phyloP scores from a whole-genome alignment of 768 basidiomycete species.

The Termitomyces sp. region DNA sequence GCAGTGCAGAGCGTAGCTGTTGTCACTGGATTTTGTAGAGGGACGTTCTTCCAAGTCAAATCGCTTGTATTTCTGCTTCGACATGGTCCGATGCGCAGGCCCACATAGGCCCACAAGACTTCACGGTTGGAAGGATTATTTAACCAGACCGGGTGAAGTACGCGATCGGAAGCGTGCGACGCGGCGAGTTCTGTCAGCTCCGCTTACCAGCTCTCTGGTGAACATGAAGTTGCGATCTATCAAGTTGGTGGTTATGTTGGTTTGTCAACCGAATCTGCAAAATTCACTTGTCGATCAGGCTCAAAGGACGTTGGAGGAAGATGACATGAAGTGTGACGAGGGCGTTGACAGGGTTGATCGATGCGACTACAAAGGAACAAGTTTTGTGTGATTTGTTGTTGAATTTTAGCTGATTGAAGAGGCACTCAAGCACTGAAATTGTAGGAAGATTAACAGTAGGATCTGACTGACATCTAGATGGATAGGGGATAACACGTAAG shows the following conservation, averaged over 20 bases:
- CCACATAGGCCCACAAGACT: not conserved
- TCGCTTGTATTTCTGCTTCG: not conserved
- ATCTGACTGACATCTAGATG: not conserved
- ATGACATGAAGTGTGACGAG: not conserved
- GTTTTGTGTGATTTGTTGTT: not conserved
- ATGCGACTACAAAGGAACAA: not conserved
- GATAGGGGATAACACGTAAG: not conserved
- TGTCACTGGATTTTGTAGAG: not conserved
- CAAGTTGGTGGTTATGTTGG: not conserved
- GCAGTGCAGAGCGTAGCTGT: not conserved
- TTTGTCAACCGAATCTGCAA: not conserved
- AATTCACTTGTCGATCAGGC: not conserved
- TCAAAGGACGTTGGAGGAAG: not conserved
- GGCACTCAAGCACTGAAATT: not conserved
- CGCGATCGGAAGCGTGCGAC: not conserved
- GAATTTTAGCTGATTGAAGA: no score
- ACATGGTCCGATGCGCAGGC: not conserved
- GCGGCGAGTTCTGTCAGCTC: not conserved
- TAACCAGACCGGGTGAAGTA: not conserved
- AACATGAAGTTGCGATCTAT: not conserved
- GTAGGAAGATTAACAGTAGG: not conserved
- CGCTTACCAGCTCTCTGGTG: not conserved
- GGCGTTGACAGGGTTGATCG: not conserved
- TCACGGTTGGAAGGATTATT: not conserved
- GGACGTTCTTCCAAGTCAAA: not conserved